Conservation (phyloP, 1,139 yeast genomes). For the Petasospora rhodanensis region DNA sequence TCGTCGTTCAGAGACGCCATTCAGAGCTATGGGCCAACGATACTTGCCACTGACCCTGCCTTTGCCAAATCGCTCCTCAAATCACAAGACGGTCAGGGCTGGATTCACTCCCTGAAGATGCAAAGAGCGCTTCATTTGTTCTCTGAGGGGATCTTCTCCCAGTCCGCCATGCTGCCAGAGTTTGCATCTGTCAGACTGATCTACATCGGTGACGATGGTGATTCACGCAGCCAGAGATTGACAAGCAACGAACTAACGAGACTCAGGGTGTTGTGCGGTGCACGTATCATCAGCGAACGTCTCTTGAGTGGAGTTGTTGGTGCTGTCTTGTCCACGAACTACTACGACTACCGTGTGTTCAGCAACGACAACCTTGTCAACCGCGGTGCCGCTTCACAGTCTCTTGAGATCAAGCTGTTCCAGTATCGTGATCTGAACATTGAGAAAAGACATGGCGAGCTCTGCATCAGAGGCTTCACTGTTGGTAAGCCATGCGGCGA, state of each 20-base stretch:
- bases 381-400: constrained; percentile 31
- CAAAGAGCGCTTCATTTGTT: constrained; percentile 33
- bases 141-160: constrained; percentile 38
- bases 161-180: constrained; percentile 25
- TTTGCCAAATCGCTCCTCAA: constrained; percentile 3
- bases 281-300: constrained; percentile 51
- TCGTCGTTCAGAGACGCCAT: constrained; percentile 4
- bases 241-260: constrained; percentile 35
- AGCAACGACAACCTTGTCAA: constrained; percentile 28
- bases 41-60: constrained; percentile 10
- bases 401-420: constrained; percentile 36
- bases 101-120: constrained; percentile 16
- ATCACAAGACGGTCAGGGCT: not conserved
- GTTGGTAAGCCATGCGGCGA: constrained; percentile 47
- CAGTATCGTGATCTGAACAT: constrained; percentile 36
- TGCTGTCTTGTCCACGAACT: constrained; percentile 53
- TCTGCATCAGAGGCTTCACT: constrained; percentile 60
- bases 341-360: constrained; percentile 56
- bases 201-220: constrained; percentile 28
- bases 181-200: constrained; percentile 35
- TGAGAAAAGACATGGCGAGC: constrained; percentile 41
- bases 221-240: constrained; percentile 13
- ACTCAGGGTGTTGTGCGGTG: constrained; percentile 42
- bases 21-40: constrained; percentile 11
- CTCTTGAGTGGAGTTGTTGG: constrained; percentile 48